Evolutionary conservation across 805 yeast genomes (phyloP), one percentile per base, ranked within the genome.

Genomic region (Saturnispora serradocipensis): DNA sequence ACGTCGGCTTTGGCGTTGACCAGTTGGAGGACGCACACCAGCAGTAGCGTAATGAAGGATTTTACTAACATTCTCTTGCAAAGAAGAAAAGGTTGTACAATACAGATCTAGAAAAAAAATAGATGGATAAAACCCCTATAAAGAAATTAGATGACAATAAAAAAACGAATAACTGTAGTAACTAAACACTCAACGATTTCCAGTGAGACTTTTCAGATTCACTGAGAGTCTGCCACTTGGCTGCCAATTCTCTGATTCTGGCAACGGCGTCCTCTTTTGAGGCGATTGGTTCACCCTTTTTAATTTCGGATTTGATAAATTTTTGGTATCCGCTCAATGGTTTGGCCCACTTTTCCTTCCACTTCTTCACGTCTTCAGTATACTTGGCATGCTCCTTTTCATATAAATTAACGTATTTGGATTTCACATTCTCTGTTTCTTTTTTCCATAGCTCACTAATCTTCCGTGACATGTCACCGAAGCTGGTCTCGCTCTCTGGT

Each of bases 331-430:
- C 61, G 8, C 58, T 43, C 9, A 57, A 49, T 38, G 59, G 58
- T 22, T 50, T 52, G 15, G 58, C 58, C 36, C 57, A 61, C 38
- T 62, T 62, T 8, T 44, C 54, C 20, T 54, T 56, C 68, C 68
- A 65, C 2, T 54, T 62, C 1, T 54, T 58, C 24, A 57, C n/a
- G 4, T 50, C 57, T 20, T 49, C 46, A 1, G 24, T 22, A 24
- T 61, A 57, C 36, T 54, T 28, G 13, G 42, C 58, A 22, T 40
- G 43, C 11, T 34, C 46, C 8, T 13, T 22, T 15, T 48, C 48
- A 34, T 52, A 52, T 32, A 52, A 20, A 8, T 28, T 28, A 4
- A 38, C 25, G 45, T 55, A 63, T 25, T 56, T 51, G 1, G 51
- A 46, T 50, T 58, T 61, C 24, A 52, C 53, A 3, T 51, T 54